A percentile compares a stretch with the other conserved stretches of the same genome.
phyloP scores from a whole-genome alignment of 257 asterid species.

The Craterostigma plantagineum region DNA sequence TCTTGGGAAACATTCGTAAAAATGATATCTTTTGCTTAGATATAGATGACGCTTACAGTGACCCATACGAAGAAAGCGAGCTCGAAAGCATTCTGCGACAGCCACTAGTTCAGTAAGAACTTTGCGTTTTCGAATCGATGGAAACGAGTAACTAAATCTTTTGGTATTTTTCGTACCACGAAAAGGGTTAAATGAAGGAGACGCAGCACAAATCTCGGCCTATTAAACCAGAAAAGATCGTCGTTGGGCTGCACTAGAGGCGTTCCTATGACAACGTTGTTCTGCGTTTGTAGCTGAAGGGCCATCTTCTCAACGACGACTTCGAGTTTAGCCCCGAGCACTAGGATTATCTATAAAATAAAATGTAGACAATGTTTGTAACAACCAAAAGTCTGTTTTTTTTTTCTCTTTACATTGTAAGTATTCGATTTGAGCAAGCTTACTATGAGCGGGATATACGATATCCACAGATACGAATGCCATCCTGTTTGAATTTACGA shows the following conservation, averaged over 20 bases:
- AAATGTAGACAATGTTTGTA: background rate
- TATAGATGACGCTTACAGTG: conserved; percentile 6
- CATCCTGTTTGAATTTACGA: conserved; percentile 12
- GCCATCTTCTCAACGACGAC: conserved; percentile 23
- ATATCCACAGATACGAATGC: conserved; percentile 25
- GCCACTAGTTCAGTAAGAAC: background rate
- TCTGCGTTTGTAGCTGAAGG: conserved; percentile 9
- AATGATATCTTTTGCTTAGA: too few species aligned
- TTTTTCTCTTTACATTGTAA: background rate
- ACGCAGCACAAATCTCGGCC: conserved; percentile 13
- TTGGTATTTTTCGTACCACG: conserved; percentile 8
- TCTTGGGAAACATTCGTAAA: too few species aligned
- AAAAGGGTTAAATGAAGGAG: conserved; percentile 20
- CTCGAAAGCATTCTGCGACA: conserved; percentile 19
- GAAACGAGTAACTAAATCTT: background rate
- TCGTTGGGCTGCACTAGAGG: conserved; percentile 18
- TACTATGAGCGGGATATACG: conserved; percentile 17
- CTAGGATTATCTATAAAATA: conserved; percentile 13
- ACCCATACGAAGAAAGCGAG: conserved; percentile 23
- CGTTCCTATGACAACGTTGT: conserved; percentile 10
- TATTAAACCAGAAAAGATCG: conserved; percentile 15
- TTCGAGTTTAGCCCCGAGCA: conserved; percentile 23
- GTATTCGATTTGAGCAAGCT: background rate
- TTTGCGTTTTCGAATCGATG: too few species aligned
- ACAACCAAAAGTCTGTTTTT: too few species aligned